Conservation (phyloP, 495 filamentous ascomycete species). For the Lophium mytilinum region DNA sequence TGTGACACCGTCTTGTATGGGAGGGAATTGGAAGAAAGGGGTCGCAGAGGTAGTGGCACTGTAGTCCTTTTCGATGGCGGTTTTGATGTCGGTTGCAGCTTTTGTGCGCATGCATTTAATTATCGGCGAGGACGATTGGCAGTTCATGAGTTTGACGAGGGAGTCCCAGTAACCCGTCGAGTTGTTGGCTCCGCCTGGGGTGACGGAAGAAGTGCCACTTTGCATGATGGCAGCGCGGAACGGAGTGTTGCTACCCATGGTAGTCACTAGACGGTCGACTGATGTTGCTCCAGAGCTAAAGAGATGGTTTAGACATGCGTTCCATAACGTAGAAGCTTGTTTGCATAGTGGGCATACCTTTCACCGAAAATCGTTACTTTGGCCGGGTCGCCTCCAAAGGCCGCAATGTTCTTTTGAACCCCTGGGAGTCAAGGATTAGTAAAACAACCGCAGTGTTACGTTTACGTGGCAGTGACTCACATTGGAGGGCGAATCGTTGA, state of each 20-base stretch:
- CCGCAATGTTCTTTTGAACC: background rate
- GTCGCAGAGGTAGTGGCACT: background rate
- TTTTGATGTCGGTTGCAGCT: background rate
- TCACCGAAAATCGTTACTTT: background rate
- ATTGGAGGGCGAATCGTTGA: background rate
- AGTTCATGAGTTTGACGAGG: background rate
- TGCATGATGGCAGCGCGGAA: background rate
- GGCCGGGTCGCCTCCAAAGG: background rate
- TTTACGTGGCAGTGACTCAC: background rate
- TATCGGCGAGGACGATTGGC: background rate
- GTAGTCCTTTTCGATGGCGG: background rate
- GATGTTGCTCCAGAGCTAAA: background rate
- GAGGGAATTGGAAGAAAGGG: background rate
- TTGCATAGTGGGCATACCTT: background rate
- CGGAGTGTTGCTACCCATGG: background rate
- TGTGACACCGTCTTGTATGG: background rate
- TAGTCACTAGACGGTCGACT: background rate
- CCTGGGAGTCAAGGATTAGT: background rate
- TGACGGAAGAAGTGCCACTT: background rate
- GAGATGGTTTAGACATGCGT: background rate
- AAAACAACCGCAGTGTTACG: background rate
- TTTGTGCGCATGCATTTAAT: background rate
- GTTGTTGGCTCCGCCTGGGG: background rate
- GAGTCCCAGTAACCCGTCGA: background rate
- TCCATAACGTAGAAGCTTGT: background rate